Conservation (phyloP, 2,329 filamentous ascomycete genomes). For the Colletotrichum australisinense region DNA sequence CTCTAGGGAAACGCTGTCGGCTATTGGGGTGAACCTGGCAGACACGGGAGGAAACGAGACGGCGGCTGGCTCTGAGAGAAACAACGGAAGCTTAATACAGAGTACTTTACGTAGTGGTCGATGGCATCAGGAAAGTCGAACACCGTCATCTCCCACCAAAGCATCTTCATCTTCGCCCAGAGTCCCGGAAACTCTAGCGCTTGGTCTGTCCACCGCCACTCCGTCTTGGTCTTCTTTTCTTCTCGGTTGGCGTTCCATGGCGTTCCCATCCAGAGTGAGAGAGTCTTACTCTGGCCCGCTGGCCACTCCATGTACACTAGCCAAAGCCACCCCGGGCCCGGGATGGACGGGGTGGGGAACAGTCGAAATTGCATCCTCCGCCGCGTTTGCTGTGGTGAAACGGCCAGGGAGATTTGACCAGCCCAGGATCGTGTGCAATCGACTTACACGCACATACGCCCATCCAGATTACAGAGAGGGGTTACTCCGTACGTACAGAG, state of each 20-base stretch:
- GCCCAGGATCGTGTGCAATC: conserved; percentile 18
- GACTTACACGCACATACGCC: conserved; percentile 17
- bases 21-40: no score
- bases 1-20: not conserved
- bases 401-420: conserved; percentile 34
- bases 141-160: not conserved
- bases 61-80: not conserved
- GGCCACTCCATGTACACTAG: no score
- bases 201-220: not conserved
- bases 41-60: conserved; percentile 8
- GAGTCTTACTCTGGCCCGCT: not conserved
- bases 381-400: conserved; percentile 33
- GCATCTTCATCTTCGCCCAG: not conserved
- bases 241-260: conserved; percentile 17
- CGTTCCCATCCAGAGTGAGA: not conserved
- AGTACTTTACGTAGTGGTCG: not conserved
- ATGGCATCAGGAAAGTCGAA: not conserved
- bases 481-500: not conserved
- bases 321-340: conserved; percentile 15
- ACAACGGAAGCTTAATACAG: conserved; percentile 9
- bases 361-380: conserved; percentile 32
- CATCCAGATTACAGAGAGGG: conserved; percentile 2
- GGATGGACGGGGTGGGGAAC: conserved; percentile 13
- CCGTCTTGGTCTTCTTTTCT: not conserved
- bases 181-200: not conserved